Evolutionary conservation across 164 flowering plant genomes (phyloP).

Genomic region (Kingdonia uniflora): DNA sequence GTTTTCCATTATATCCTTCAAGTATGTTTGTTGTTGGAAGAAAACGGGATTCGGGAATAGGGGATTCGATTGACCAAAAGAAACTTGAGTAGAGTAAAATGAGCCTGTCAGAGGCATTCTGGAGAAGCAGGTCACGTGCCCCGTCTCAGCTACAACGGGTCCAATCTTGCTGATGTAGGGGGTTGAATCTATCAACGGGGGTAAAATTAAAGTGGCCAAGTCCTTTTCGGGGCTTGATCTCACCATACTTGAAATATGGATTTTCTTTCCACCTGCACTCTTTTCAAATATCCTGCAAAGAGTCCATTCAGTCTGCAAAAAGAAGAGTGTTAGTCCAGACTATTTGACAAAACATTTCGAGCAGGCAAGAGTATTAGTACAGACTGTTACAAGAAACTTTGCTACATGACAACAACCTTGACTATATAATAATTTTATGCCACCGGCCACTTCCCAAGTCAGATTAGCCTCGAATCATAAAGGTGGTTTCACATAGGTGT

Average conservation of each 20-base stretch:
- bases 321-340: neutral
- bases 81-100: slow-evolving; percentile 20
- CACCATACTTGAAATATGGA: slow-evolving; percentile 37
- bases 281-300: slow-evolving; percentile 86
- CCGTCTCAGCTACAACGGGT: slow-evolving; percentile 6
- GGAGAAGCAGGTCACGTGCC: slow-evolving; percentile 36
- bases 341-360: slow-evolving; percentile 4
- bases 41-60: slow-evolving; percentile 28
- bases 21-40: slow-evolving; percentile 37
- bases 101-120: slow-evolving; percentile 20
- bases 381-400: too few relatives aligned
- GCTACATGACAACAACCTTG: too few relatives aligned
- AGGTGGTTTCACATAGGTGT: too few relatives aligned
- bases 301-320: slow-evolving; percentile 90
- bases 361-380: neutral
- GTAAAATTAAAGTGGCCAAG: slow-evolving; percentile 30
- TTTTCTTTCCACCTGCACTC: slow-evolving; percentile 69
- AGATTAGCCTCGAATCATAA: too few relatives aligned
- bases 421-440: too few relatives aligned
- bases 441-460: too few relatives aligned
- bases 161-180: slow-evolving; percentile 22
- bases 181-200: slow-evolving; percentile 60
- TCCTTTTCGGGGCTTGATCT: slow-evolving; percentile 34
- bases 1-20: slow-evolving; percentile 36
- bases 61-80: slow-evolving; percentile 12